These are phyloP conservation scores for Salvia miltiorrhiza DNA, from an alignment of 257 asterid genomes.

Conservation along the genomic window DNA sequence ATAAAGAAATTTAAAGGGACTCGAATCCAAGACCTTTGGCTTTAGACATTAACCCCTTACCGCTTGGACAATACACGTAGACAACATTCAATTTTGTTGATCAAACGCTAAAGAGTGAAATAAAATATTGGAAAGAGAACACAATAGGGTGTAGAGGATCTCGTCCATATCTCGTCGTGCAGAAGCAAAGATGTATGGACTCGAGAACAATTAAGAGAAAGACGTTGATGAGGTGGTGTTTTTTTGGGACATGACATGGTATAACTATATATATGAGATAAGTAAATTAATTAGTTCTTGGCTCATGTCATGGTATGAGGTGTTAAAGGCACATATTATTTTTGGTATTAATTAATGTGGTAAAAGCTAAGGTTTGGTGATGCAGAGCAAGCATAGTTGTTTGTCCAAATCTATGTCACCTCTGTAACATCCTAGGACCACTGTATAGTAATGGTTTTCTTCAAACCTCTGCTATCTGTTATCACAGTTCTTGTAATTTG, in stretches of 20 bases:
- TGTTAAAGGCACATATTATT: not conserved
- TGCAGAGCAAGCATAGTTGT: conserved; percentile 16
- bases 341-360: conserved; percentile 23
- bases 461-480: conserved; percentile 20
- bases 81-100: too few species aligned
- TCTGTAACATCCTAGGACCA: conserved; percentile 35
- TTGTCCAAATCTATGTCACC: conserved; percentile 35
- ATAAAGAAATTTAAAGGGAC: too few species aligned
- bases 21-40: too few species aligned
- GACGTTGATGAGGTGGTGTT: not conserved
- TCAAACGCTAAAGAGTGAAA: too few species aligned
- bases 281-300: conserved; percentile 14
- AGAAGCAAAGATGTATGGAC: not conserved
- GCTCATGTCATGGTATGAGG: not conserved
- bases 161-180: not conserved
- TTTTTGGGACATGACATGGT: not conserved
- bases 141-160: too few species aligned
- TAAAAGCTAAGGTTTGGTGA: conserved; percentile 28
- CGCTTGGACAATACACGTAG: too few species aligned
- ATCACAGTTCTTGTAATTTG: conserved; percentile 21
- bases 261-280: conserved; percentile 11
- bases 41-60: too few species aligned
- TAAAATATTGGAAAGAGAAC: too few species aligned
- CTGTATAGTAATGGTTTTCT: conserved; percentile 12
- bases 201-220: not conserved